Evolutionary conservation across 75 land plant genomes (phyloP).

Genomic region (Isoetes taiwanensis): DNA sequence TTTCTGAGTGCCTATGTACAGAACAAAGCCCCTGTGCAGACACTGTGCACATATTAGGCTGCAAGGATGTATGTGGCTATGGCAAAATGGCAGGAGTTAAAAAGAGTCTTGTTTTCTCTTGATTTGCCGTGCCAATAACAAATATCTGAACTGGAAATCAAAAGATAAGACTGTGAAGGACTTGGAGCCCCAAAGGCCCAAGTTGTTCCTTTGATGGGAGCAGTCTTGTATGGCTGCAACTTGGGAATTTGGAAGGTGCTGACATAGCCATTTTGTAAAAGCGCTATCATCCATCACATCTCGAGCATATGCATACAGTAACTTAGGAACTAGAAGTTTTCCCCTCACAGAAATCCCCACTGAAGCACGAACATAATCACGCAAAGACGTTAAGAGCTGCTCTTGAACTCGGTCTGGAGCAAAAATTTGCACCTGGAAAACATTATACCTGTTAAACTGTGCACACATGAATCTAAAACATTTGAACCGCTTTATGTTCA

Average conservation of each 20-base stretch:
- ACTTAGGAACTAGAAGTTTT: constrained; percentile 59
- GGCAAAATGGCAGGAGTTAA: too few relatives aligned
- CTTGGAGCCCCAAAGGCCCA: constrained; percentile 41
- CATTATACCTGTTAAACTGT: not conserved
- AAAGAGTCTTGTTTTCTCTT: too few relatives aligned
- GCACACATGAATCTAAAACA: not conserved
- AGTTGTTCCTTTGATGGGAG: constrained; percentile 40
- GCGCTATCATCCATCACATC: constrained; percentile 48
- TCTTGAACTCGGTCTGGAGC: constrained; percentile 34
- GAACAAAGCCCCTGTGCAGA: too few relatives aligned
- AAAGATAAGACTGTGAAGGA: constrained; percentile 49
- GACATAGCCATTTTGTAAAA: constrained; percentile 61
- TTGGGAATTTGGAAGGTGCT: constrained; percentile 50
- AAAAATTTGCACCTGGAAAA: constrained; percentile 59
- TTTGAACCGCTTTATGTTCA: not conserved
- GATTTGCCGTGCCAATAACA: too few relatives aligned
- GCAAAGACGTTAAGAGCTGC: constrained; percentile 46
- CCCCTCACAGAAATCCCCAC: constrained; percentile 67
- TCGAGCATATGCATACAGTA: constrained; percentile 49
- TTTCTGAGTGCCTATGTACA: too few relatives aligned
- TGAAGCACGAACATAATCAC: constrained; percentile 70
- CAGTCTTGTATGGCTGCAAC: constrained; percentile 42
- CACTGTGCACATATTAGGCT: too few relatives aligned
- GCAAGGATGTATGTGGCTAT: too few relatives aligned
- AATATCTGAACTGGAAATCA: constrained; percentile 66